phyloP scores from a whole-genome alignment of 2,329 filamentous ascomycete species.

The Colletotrichum agaves region DNA sequence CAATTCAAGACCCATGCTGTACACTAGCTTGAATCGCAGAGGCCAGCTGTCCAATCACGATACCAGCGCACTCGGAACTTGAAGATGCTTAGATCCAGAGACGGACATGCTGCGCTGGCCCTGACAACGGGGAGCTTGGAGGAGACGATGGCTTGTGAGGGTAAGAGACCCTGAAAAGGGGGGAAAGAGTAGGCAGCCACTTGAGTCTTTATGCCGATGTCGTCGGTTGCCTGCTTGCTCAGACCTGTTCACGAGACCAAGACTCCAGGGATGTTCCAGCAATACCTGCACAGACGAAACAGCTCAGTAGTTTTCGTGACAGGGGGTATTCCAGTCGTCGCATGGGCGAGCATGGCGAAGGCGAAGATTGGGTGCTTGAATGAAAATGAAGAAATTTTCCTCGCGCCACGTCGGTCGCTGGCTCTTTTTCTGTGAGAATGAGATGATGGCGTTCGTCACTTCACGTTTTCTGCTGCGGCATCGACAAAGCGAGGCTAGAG shows the following conservation, averaged over 20 bases:
- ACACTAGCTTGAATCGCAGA: conserved; percentile 24
- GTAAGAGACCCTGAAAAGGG: conserved; percentile 11
- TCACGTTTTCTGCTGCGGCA: not conserved
- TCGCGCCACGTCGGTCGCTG: not conserved
- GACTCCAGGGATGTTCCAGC: conserved; percentile 32
- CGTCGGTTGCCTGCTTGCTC: conserved; percentile 21
- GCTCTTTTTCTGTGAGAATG: not conserved
- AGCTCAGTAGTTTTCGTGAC: conserved; percentile 10
- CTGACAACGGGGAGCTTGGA: conserved; percentile 5
- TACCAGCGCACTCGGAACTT: conserved; percentile 28
- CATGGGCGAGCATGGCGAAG: conserved; percentile 16
- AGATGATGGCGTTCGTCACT: not conserved
- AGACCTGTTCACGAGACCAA: conserved; percentile 22
- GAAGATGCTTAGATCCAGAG: conserved; percentile 2
- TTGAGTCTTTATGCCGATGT: conserved; percentile 9
- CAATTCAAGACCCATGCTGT: conserved; percentile 21
- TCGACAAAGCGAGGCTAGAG: not conserved
- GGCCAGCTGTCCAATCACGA: conserved; percentile 25
- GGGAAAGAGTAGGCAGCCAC: not conserved
- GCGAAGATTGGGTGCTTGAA: not conserved
- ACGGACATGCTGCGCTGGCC: conserved; percentile 9
- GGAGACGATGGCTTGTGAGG: conserved; percentile 5
- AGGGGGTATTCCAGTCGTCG: conserved; percentile 14
- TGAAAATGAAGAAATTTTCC: not conserved
- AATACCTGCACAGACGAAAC: conserved; percentile 26